These are phyloP conservation scores for Prunus fruticosa DNA, from an alignment of 306 rosid species.

Conservation along the genomic window DNA sequence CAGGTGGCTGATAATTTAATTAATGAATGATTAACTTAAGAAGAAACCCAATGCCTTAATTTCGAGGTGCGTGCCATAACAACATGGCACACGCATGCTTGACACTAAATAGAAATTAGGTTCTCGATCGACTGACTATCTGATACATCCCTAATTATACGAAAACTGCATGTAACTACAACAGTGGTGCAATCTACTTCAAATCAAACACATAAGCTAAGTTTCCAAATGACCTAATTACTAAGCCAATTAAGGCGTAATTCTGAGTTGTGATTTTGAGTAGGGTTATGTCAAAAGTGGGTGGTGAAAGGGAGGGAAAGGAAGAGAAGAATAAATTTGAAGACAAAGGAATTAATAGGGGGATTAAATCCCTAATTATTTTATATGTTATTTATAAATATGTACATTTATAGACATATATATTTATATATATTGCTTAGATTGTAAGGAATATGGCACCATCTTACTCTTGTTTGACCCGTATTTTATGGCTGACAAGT, in stretches of 20 bases:
- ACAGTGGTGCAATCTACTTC: background rate
- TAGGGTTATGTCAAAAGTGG: constrained; percentile 69
- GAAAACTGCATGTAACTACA: constrained; percentile 1
- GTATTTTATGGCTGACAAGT: constrained; percentile 60
- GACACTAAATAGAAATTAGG: background rate
- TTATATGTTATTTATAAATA: background rate
- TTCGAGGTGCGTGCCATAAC: background rate
- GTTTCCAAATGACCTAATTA: background rate
- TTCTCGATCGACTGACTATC: background rate
- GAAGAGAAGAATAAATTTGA: constrained; percentile 24
- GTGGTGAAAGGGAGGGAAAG: constrained; percentile 63
- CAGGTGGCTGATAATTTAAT: no score
- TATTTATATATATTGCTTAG: constrained; percentile 47
- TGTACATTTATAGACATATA: background rate
- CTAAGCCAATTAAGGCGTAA: background rate
- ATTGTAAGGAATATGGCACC: constrained; percentile 65
- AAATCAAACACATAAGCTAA: background rate
- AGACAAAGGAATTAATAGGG: constrained; percentile 15
- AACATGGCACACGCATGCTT: constrained; percentile 5
- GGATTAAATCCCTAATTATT: background rate
- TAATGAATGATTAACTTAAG: background rate
- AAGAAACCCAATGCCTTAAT: background rate
- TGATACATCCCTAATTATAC: background rate
- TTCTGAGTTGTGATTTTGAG: constrained; percentile 22
- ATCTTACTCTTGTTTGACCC: constrained; percentile 83